A percentile compares a stretch with the other conserved stretches of the same genome.
phyloP scores from a whole-genome alignment of 805 yeast species.

The Metschnikowia anglica region DNA sequence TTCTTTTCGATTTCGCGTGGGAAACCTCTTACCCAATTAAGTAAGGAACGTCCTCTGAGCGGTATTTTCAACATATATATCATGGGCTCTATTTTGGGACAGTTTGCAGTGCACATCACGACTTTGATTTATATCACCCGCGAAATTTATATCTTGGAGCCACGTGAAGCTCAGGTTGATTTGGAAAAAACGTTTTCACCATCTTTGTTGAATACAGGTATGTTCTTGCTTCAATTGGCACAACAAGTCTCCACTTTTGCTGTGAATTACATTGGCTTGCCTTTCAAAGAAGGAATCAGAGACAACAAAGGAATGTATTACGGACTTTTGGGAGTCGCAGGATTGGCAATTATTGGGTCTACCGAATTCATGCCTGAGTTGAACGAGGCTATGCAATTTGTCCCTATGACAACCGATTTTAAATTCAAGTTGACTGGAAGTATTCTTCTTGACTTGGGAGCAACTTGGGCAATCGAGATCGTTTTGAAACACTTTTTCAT shows the following conservation, averaged over 20 bases:
- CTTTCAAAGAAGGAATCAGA: constrained; percentile 86
- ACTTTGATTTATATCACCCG: constrained; percentile 79
- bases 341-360: constrained; percentile 83
- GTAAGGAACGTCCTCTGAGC: constrained; percentile 94
- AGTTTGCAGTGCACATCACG: constrained; percentile 87
- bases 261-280: constrained; percentile 95
- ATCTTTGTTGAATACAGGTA: constrained; percentile 91
- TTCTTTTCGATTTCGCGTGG: constrained; percentile 95
- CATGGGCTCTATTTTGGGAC: constrained; percentile 97
- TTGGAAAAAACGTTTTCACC: constrained; percentile 87
- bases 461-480: constrained; percentile 74
- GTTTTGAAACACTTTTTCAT: constrained; percentile 81
- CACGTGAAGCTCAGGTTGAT: constrained; percentile 87
- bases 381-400: constrained; percentile 89
- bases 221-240: constrained; percentile 88
- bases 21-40: constrained; percentile 80
- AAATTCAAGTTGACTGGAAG: constrained; percentile 73
- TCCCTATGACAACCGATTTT: constrained; percentile 74
- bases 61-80: constrained; percentile 94
- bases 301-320: constrained; percentile 97
- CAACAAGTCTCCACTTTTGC: constrained; percentile 98
- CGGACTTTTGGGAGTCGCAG: constrained; percentile 89
- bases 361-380: constrained; percentile 94
- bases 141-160: constrained; percentile 85
- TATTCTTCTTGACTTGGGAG: constrained; percentile 72